Evolutionary conservation across 805 yeast genomes (phyloP).

Genomic region (Pichia nakasei): DNA sequence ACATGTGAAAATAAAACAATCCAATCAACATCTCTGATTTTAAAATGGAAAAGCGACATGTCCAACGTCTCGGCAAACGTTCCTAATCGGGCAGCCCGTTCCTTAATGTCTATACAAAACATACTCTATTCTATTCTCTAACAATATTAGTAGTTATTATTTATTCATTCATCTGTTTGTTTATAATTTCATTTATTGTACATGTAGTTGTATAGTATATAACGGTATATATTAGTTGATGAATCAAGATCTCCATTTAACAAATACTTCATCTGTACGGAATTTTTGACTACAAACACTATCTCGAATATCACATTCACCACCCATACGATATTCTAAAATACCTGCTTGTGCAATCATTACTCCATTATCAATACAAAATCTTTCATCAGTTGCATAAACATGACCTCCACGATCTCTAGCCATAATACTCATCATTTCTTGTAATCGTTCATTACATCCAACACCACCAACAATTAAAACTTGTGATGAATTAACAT

Average conservation of each 20-base stretch:
- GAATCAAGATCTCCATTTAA: constrained; percentile 93
- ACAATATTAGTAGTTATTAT: too few relatives aligned
- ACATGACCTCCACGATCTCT: constrained; percentile 81
- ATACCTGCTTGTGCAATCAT: constrained; percentile 99
- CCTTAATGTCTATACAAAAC: too few relatives aligned
- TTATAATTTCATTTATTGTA: too few relatives aligned
- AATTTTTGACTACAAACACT: constrained; percentile 90
- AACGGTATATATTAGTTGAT: too few relatives aligned
- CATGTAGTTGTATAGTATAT: too few relatives aligned
- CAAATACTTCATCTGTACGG: constrained; percentile 88
- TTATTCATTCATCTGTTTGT: too few relatives aligned
- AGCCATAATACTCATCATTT: constrained; percentile 97
- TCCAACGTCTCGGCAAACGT: too few relatives aligned
- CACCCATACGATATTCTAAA: constrained; percentile 76
- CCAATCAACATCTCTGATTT: too few relatives aligned
- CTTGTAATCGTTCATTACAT: constrained; percentile 80
- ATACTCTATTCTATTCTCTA: too few relatives aligned
- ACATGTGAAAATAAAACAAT: too few relatives aligned
- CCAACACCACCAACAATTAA: constrained; percentile 99
- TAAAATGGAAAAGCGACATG: too few relatives aligned
- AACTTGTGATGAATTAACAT: constrained; percentile 82
- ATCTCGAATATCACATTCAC: constrained; percentile 45
- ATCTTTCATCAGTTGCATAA: constrained; percentile 91
- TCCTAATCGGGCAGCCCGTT: too few relatives aligned
- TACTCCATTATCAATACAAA: constrained; percentile 95